phyloP scores from a whole-genome alignment of 1,139 yeast species.

The Lipomyces yarrowii region DNA sequence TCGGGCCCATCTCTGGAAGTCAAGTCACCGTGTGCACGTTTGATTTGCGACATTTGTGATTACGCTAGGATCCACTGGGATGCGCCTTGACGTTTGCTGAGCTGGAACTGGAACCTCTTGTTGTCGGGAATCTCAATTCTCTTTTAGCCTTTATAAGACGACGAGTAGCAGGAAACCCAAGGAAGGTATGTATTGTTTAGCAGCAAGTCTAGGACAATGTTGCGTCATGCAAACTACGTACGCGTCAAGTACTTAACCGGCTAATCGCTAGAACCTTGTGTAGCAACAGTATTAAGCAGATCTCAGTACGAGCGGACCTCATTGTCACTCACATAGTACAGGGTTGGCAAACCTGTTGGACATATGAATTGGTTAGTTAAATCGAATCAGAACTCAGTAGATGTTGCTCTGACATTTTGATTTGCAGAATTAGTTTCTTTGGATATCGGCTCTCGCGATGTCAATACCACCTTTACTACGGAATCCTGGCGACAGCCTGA shows the following conservation, averaged over 20 bases:
- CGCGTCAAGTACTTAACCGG: not conserved
- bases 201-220: not conserved
- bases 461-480: constrained; percentile 26
- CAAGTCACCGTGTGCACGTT: too few relatives aligned
- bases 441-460: constrained; percentile 6
- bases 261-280: not conserved
- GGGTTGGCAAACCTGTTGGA: not conserved
- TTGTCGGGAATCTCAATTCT: not conserved
- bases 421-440: not conserved
- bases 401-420: not conserved
- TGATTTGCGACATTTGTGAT: too few relatives aligned
- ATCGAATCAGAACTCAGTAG: not conserved
- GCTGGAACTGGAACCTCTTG: too few relatives aligned
- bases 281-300: not conserved
- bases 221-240: not conserved
- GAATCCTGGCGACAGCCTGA: constrained; percentile 15
- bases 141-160: not conserved
- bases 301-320: not conserved
- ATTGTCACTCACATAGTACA: not conserved
- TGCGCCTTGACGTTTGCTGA: too few relatives aligned
- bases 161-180: not conserved
- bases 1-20: too few relatives aligned
- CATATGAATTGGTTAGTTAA: not conserved
- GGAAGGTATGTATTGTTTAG: not conserved
- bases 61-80: too few relatives aligned